A percentile compares a stretch with the other conserved stretches of the same genome.
These are phyloP conservation scores for Cladosporium colombiae DNA, from an alignment of 2,329 filamentous ascomycete species.

Conservation along the genomic window DNA sequence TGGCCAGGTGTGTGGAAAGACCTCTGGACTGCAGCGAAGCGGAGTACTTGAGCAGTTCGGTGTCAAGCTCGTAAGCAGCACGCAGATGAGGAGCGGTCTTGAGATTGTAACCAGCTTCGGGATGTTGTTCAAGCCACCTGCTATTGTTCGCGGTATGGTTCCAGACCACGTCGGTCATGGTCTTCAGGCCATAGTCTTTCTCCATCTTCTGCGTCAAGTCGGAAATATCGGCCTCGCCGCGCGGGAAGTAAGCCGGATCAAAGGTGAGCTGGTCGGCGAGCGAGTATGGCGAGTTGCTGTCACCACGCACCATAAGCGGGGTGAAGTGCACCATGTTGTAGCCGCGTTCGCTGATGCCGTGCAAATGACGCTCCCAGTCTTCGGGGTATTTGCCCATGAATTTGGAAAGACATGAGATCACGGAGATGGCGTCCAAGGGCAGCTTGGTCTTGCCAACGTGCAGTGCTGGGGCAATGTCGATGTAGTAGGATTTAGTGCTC, in stretches of 20 bases:
- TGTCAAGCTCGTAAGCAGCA: slow-evolving; percentile 73
- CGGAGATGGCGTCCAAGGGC: slow-evolving; percentile 81
- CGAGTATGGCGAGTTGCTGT: slow-evolving; percentile 95
- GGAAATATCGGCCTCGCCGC: slow-evolving; percentile 78
- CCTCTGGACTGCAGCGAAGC: slow-evolving; percentile 65
- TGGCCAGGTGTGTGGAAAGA: slow-evolving; percentile 73
- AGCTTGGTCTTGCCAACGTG: slow-evolving; percentile 71
- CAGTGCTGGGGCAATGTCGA: slow-evolving; percentile 85
- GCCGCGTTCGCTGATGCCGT: slow-evolving; percentile 82
- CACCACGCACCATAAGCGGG: slow-evolving; percentile 82
- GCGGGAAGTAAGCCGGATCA: slow-evolving; percentile 78
- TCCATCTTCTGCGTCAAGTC: slow-evolving; percentile 80
- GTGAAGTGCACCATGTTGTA: slow-evolving; percentile 99
- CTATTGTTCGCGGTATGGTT: slow-evolving; percentile 98
- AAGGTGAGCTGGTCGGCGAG: slow-evolving; percentile 89
- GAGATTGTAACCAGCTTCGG: slow-evolving; percentile 93
- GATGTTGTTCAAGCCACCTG: slow-evolving; percentile 89
- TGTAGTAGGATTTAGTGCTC: slow-evolving; percentile 78
- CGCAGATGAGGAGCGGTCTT: slow-evolving; percentile 77
- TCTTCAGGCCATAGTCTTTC: slow-evolving; percentile 78
- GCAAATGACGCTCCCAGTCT: slow-evolving; percentile 87
- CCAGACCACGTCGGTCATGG: slow-evolving; percentile 93
- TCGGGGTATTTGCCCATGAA: slow-evolving; percentile 92
- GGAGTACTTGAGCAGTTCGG: slow-evolving; percentile 67
- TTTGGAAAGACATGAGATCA: slow-evolving; percentile 95